Percentiles rank a stretch among this genome's conserved stretches.
These are phyloP conservation scores for Colletotrichum sublineola DNA, from an alignment of 2,329 filamentous ascomycete genomes.

Conservation along the genomic window DNA sequence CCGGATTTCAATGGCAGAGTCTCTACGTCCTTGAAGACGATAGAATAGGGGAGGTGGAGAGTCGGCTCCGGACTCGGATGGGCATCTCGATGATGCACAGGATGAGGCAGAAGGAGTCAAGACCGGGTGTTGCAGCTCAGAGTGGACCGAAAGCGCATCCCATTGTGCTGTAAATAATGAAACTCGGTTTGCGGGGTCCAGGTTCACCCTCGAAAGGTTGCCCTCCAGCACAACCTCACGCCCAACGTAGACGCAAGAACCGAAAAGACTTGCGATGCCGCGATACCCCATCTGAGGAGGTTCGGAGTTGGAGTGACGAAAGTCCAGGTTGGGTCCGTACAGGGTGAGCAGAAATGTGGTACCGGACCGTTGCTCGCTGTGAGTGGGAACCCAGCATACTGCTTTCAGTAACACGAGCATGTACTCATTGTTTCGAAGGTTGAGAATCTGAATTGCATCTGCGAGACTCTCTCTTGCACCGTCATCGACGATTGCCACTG, in stretches of 20 bases:
- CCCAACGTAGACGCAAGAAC: conserved; percentile 34
- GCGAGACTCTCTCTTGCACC: conserved; percentile 24
- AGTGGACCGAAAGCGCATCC: conserved; percentile 30
- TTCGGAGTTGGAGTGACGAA: conserved; percentile 16
- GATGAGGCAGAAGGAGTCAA: conserved; percentile 34
- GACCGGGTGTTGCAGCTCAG: conserved; percentile 31
- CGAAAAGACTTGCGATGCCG: conserved; percentile 35
- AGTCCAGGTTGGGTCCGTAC: conserved; percentile 36
- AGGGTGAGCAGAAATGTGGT: conserved; percentile 37
- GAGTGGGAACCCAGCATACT: conserved; percentile 42
- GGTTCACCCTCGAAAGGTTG: conserved; percentile 21
- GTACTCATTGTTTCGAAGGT: conserved; percentile 34
- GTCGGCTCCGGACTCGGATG: conserved; percentile 35
- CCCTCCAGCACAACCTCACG: conserved; percentile 35
- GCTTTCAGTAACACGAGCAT: conserved; percentile 35
- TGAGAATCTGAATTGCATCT: conserved; percentile 35
- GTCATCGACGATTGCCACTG: conserved; percentile 37
- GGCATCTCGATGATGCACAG: conserved; percentile 37
- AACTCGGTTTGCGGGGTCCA: conserved; percentile 27
- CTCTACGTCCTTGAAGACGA: conserved; percentile 34
- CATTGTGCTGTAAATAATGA: conserved; percentile 38
- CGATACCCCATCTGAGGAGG: conserved; percentile 31
- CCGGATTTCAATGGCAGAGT: conserved; percentile 38
- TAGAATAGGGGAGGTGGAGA: conserved; percentile 32
- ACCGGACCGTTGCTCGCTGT: conserved; percentile 40